Evolutionary conservation across 2,329 filamentous ascomycete species (phyloP).

Genomic region (Colletotrichum liaoningense): DNA sequence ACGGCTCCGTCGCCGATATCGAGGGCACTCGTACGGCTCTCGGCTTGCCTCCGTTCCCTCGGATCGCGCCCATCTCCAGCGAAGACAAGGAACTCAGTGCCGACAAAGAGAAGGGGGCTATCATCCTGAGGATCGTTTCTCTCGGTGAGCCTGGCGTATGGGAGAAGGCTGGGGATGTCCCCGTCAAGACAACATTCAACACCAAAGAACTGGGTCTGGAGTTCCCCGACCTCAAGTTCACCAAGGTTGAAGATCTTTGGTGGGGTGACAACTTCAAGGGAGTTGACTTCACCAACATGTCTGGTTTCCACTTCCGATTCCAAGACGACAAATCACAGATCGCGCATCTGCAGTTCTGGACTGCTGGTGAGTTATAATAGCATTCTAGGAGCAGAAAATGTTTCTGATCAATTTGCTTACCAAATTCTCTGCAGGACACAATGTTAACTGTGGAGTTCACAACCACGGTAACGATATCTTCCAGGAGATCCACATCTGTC

Average conservation of each 20-base stretch:
- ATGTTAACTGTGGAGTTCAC: neutral
- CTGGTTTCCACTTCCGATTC: constrained; percentile 13
- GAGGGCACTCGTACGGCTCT: neutral
- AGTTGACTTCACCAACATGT: constrained; percentile 12
- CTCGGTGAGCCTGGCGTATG: neutral
- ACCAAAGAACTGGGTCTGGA: neutral
- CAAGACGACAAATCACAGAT: neutral
- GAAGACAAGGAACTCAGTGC: neutral
- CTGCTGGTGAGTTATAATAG: neutral
- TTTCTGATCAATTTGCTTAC: neutral
- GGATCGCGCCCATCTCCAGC: neutral
- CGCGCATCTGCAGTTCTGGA: neutral
- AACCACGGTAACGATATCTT: neutral
- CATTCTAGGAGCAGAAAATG: neutral
- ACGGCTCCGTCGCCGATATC: neutral
- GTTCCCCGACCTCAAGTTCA: constrained; percentile 1
- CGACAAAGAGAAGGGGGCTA: neutral
- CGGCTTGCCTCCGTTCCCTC: neutral
- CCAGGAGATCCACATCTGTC: neutral
- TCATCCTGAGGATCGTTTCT: neutral
- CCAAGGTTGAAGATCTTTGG: constrained; percentile 7
- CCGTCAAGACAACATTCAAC: neutral
- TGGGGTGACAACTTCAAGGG: constrained; percentile 11
- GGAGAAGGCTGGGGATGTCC: neutral
- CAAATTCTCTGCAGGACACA: neutral